These are phyloP conservation scores for Chrysoporthe austroafricana DNA, from an alignment of 2,329 filamentous ascomycete genomes.

Conservation along the genomic window DNA sequence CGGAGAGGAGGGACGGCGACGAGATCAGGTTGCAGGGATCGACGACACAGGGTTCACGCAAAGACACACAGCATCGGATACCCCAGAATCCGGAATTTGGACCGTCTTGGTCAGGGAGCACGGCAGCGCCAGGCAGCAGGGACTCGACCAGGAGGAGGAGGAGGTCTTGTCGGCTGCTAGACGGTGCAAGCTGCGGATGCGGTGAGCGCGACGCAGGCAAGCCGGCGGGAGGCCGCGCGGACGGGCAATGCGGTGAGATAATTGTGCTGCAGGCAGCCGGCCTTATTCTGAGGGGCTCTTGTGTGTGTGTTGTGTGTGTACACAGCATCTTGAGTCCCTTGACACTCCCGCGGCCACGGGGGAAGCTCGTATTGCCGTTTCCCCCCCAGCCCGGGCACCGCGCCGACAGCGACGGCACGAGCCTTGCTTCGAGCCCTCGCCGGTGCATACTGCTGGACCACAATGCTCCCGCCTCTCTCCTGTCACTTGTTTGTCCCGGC, in stretches of 20 bases:
- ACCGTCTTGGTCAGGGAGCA: constrained; percentile 14
- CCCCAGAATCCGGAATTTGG: constrained; percentile 15
- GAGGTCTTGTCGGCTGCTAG: background rate
- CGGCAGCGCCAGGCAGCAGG: constrained; percentile 9
- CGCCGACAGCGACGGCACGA: constrained; percentile 7
- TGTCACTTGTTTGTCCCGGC: constrained; percentile 18
- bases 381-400: background rate
- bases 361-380: constrained; percentile 18
- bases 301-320: background rate
- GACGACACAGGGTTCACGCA: background rate
- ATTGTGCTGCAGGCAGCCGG: constrained; percentile 11
- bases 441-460: background rate
- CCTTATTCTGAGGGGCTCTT: constrained; percentile 12
- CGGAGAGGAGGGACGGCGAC: constrained; percentile 8
- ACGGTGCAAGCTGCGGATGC: background rate
- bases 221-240: constrained; percentile 12
- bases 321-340: background rate
- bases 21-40: constrained; percentile 1
- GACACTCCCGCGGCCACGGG: background rate
- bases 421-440: background rate
- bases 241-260: constrained; percentile 15
- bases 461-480: background rate
- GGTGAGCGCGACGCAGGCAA: constrained; percentile 18
- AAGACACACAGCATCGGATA: constrained; percentile 9
- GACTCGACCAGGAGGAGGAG: constrained; percentile 12